These are phyloP conservation scores for Xylariaceae sp. DNA, from an alignment of 2,329 filamentous ascomycete genomes.

Conservation along the genomic window DNA sequence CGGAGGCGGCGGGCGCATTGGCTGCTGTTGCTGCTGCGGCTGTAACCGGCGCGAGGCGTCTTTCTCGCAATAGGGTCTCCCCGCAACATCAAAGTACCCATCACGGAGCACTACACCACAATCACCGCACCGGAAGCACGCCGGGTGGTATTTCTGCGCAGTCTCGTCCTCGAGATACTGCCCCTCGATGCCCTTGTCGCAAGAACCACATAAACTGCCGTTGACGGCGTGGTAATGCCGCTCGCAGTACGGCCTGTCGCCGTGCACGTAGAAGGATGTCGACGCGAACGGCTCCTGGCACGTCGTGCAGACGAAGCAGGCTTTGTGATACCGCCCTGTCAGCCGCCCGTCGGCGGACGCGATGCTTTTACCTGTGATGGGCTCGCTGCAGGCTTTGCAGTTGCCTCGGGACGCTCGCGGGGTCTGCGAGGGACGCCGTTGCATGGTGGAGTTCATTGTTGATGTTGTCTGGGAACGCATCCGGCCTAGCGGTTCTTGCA, in stretches of 20 bases:
- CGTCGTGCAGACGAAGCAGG: constrained; percentile 87
- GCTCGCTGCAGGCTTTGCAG: constrained; percentile 76
- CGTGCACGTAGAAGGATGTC: constrained; percentile 85
- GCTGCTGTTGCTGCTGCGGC: constrained; percentile 33
- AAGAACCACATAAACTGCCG: constrained; percentile 76
- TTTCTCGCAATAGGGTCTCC: constrained; percentile 77
- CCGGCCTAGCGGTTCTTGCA: constrained; percentile 22
- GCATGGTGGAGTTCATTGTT: constrained; percentile 28
- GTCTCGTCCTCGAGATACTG: constrained; percentile 83
- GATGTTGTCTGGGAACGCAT: constrained; percentile 15
- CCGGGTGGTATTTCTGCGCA: constrained; percentile 76
- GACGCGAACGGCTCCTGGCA: constrained; percentile 80
- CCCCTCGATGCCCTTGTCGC: constrained; percentile 84
- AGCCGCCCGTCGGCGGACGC: constrained; percentile 89
- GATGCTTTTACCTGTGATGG: constrained; percentile 86
- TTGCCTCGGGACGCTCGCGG: constrained; percentile 61
- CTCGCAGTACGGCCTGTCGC: constrained; percentile 85
- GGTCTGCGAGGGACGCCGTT: constrained; percentile 36
- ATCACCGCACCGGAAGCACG: constrained; percentile 79
- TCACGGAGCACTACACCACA: constrained; percentile 71
- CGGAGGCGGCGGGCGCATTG: constrained; percentile 20
- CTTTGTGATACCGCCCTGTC: constrained; percentile 90
- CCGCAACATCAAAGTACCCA: constrained; percentile 88
- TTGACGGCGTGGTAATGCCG: constrained; percentile 91
- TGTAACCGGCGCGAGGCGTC: constrained; percentile 65